These are phyloP conservation scores for Hypoxylon crocopeplum DNA, from an alignment of 495 filamentous ascomycete species.

Conservation along the genomic window DNA sequence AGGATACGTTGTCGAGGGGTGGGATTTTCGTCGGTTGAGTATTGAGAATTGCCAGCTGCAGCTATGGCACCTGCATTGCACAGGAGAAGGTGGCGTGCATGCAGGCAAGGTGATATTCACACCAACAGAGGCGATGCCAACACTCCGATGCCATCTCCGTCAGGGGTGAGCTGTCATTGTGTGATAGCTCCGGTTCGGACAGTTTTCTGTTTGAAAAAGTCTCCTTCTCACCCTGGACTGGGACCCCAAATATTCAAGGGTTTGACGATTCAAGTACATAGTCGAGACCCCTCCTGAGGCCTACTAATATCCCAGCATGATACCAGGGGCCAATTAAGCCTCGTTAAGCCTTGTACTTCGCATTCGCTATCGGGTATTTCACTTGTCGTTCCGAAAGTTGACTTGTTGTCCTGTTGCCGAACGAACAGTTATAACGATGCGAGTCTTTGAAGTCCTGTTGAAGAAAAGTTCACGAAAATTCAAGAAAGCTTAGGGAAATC, in stretches of 20 bases:
- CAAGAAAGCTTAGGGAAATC: too few relatives aligned
- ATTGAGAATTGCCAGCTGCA: constrained; percentile 16
- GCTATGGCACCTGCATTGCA: constrained; percentile 19
- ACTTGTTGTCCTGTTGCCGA: neutral
- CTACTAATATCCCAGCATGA: constrained; percentile 17
- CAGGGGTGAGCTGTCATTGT: constrained; percentile 26
- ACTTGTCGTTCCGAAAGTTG: neutral
- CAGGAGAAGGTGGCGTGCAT: constrained; percentile 2
- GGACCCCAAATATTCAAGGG: constrained; percentile 6
- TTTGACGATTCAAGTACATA: constrained; percentile 11
- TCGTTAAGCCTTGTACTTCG: constrained; percentile 1
- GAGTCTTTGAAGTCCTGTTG: too few relatives aligned
- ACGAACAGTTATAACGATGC: too few relatives aligned
- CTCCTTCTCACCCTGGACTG: constrained; percentile 20
- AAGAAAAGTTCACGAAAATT: too few relatives aligned
- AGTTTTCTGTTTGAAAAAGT: constrained; percentile 28
- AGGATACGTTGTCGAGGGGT: neutral
- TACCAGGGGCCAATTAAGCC: constrained; percentile 22
- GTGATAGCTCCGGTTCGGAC: constrained; percentile 20
- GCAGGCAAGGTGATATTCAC: neutral
- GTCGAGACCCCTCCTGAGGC: constrained; percentile 4
- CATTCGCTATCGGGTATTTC: neutral
- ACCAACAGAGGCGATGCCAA: neutral
- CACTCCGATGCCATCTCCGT: neutral
- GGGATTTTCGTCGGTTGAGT: constrained; percentile 3